These are phyloP conservation scores for Phoenix dactylifera DNA, from an alignment of 176 grass and related monocot species.

Conservation along the genomic window DNA sequence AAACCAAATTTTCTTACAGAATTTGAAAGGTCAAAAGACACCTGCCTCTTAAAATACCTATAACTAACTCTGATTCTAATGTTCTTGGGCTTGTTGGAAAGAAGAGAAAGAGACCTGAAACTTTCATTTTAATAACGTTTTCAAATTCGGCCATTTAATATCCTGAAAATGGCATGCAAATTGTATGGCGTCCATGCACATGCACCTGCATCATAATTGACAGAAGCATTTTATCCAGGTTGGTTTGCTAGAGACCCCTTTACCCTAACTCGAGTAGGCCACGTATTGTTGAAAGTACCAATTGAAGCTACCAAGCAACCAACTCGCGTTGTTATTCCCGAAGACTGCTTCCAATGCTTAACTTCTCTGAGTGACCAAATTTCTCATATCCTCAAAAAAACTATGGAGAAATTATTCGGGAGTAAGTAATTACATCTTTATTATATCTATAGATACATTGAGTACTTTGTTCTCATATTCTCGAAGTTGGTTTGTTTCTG, in stretches of 20 bases:
- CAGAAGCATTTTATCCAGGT: slow-evolving; percentile 26
- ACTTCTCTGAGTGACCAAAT: slow-evolving; percentile 40
- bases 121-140: no score
- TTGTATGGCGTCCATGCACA: no score
- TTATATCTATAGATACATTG: neutral
- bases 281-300: slow-evolving; percentile 36
- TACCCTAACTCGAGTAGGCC: slow-evolving; percentile 35
- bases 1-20: no score
- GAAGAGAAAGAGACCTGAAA: no score
- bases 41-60: no score
- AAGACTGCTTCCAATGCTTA: slow-evolving; percentile 62
- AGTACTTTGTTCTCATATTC: no score
- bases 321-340: slow-evolving; percentile 39
- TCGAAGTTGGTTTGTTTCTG: neutral
- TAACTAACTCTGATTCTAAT: no score
- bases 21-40: no score
- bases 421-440: slow-evolving; percentile 28
- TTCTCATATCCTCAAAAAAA: slow-evolving; percentile 48
- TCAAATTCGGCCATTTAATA: no score
- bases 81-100: no score
- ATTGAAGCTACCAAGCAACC: slow-evolving; percentile 31
- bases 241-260: slow-evolving; percentile 74
- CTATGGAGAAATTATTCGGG: slow-evolving; percentile 46
- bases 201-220: neutral
- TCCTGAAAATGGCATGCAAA: no score